These are phyloP conservation scores for Stemphylium lycopersici DNA, from an alignment of 2,329 filamentous ascomycete genomes.

Conservation along the genomic window DNA sequence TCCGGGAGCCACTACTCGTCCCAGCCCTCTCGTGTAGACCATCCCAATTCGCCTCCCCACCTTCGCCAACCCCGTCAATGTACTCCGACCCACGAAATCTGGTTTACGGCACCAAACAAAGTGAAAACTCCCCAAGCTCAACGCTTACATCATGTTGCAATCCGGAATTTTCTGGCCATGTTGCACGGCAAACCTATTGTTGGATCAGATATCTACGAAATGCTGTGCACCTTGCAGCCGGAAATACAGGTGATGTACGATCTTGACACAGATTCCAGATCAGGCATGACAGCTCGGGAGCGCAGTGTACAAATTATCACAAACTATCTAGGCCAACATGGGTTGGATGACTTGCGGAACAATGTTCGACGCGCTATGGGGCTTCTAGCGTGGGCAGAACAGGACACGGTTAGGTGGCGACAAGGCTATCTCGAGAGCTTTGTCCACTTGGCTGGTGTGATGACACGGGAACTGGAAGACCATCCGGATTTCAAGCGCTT, in stretches of 20 bases:
- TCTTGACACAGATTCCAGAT: slow-evolving; percentile 46
- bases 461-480: slow-evolving; percentile 52
- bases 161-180: slow-evolving; percentile 72
- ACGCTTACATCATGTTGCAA: slow-evolving; percentile 67
- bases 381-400: slow-evolving; percentile 70
- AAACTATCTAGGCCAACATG: slow-evolving; percentile 64
- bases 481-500: slow-evolving; percentile 63
- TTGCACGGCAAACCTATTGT: slow-evolving; percentile 69
- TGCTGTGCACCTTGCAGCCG: slow-evolving; percentile 66
- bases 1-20: slow-evolving; percentile 26
- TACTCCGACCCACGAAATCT: slow-evolving; percentile 58
- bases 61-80: slow-evolving; percentile 14
- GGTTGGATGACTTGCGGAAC: slow-evolving; percentile 69
- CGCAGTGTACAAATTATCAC: slow-evolving; percentile 65
- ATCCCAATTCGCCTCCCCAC: slow-evolving; percentile 20
- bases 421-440: slow-evolving; percentile 73
- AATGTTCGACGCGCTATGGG: slow-evolving; percentile 65
- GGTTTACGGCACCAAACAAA: slow-evolving; percentile 64
- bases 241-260: slow-evolving; percentile 64
- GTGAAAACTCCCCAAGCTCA: slow-evolving; percentile 54
- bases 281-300: slow-evolving; percentile 37
- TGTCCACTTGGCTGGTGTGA: slow-evolving; percentile 69
- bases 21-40: slow-evolving; percentile 12
- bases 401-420: slow-evolving; percentile 66
- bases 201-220: slow-evolving; percentile 67